phyloP scores from a whole-genome alignment of 768 basidiomycete genomes.

The Chalciporus sphaerocephalus region DNA sequence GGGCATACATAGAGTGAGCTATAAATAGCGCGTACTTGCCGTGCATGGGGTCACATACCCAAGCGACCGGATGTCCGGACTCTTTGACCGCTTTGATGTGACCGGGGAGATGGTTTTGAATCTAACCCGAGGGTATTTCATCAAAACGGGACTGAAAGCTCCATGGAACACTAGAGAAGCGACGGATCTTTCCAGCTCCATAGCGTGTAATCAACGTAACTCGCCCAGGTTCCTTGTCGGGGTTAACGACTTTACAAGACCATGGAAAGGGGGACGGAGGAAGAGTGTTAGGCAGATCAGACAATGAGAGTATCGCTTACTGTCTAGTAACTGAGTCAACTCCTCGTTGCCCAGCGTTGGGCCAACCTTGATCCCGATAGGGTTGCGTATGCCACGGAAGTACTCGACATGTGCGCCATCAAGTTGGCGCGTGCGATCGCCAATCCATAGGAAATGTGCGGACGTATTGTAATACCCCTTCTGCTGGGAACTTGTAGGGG shows the following conservation, averaged over 20 bases:
- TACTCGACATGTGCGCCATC: constrained; percentile 94
- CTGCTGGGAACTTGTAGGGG: constrained; percentile 12
- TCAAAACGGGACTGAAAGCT: background rate
- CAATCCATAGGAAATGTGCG: constrained; percentile 96
- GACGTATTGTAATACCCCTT: constrained; percentile 81
- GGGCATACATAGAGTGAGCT: background rate
- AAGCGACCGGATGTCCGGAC: constrained; percentile 83
- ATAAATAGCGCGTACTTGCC: constrained; percentile 71
- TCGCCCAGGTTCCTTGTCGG: constrained; percentile 73
- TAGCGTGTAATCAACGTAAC: constrained; percentile 93
- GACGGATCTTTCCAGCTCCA: constrained; percentile 73
- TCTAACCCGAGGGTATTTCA: constrained; percentile 38
- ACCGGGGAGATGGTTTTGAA: constrained; percentile 64
- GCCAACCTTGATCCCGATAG: constrained; percentile 94
- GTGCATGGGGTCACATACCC: constrained; percentile 98
- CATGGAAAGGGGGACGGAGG: background rate
- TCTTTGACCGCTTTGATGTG: constrained; percentile 81
- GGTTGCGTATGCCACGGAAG: constrained; percentile 87
- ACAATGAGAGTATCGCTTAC: constrained; percentile 40
- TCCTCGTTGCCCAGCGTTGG: constrained; percentile 81
- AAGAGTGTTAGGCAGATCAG: background rate
- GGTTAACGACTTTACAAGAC: constrained; percentile 69
- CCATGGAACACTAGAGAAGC: background rate
- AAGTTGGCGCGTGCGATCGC: constrained; percentile 90
- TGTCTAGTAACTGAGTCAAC: constrained; percentile 67